Conservation (phyloP, 139 green algal genomes). For the Haematococcus lacustris region DNA sequence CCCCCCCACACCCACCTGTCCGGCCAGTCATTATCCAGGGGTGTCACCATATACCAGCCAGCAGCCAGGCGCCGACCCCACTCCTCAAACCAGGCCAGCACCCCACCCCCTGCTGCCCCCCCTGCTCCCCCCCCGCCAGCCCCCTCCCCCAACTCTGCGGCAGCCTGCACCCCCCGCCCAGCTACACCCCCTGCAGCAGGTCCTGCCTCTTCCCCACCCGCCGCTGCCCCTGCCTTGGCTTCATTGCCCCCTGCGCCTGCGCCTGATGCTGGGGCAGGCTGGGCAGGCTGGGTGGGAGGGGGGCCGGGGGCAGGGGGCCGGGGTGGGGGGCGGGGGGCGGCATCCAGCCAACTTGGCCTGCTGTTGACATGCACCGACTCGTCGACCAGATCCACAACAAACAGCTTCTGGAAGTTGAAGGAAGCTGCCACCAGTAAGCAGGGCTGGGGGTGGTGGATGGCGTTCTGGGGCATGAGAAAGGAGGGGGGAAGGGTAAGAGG, state of each 20-base stretch:
- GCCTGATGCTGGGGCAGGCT: not conserved
- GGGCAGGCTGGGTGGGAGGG: not conserved
- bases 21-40: not conserved
- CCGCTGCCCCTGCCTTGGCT: not conserved
- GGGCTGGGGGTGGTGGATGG: no score
- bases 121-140: no score
- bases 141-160: no score
- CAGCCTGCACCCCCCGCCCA: no score
- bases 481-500: no score
- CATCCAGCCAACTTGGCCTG: not conserved
- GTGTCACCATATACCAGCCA: not conserved
- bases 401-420: slow-evolving; percentile 5
- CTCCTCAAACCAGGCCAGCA: not conserved
- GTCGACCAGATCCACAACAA: not conserved
- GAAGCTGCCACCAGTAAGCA: slow-evolving; percentile 3
- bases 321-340: not conserved
- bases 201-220: no score
- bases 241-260: not conserved
- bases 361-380: not conserved
- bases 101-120: no score
- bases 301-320: not conserved
- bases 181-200: no score
- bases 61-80: not conserved
- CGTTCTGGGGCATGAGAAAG: no score
- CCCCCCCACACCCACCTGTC: no score